A percentile compares a stretch with the other conserved stretches of the same genome.
Evolutionary conservation across 2,329 filamentous ascomycete genomes (phyloP).

Genomic region (Pyrenophora tritici-repentis): DNA sequence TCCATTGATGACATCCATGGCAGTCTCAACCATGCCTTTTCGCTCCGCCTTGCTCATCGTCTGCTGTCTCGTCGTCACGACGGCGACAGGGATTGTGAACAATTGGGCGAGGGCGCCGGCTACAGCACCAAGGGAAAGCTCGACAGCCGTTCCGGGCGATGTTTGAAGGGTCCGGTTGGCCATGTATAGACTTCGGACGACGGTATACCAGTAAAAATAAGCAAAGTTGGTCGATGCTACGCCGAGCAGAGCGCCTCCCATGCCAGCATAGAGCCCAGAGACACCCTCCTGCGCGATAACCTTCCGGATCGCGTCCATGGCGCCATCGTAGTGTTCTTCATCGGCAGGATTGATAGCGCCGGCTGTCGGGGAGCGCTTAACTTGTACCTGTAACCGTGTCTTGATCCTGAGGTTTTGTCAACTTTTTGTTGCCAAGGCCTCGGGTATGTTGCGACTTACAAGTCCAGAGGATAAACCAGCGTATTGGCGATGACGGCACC

Average conservation of each 20-base stretch:
- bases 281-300: conserved; percentile 83
- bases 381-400: conserved; percentile 92
- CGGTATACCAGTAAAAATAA: conserved; percentile 99
- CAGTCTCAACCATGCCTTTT: conserved; percentile 86
- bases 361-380: conserved; percentile 63
- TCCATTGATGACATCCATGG: conserved; percentile 83
- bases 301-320: conserved; percentile 83
- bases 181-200: conserved; percentile 81
- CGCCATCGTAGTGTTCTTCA: conserved; percentile 79
- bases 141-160: conserved; percentile 76
- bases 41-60: conserved; percentile 83
- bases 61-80: conserved; percentile 94
- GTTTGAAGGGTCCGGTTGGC: conserved; percentile 61
- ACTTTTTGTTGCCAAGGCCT: background rate
- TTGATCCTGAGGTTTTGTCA: conserved; percentile 71
- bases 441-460: conserved; percentile 63
- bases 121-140: conserved; percentile 82
- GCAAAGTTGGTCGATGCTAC: conserved; percentile 98
- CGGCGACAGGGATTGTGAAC: conserved; percentile 94
- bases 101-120: conserved; percentile 91
- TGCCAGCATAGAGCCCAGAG: conserved; percentile 83
- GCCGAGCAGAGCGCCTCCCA: conserved; percentile 82
- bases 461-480: conserved; percentile 92
- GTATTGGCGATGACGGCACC: conserved; percentile 95
- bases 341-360: conserved; percentile 50